Evolutionary conservation across 805 yeast genomes (phyloP), one percentile per base, ranked within the genome.

Genomic region (Kazachstania martiniae): DNA sequence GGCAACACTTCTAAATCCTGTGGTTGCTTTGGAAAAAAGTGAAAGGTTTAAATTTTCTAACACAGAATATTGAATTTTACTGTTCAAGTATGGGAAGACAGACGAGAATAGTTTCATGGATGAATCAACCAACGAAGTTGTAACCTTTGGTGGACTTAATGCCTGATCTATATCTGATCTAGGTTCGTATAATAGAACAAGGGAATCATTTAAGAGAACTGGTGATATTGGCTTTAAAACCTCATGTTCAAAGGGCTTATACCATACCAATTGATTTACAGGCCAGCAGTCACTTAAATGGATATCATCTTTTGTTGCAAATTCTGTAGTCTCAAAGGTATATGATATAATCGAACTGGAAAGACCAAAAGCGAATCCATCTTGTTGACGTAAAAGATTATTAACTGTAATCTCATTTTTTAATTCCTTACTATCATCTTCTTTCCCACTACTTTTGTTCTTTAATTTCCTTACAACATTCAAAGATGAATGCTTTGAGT

Each of bases 41-140:
- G 68, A 63, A 3, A 77, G 62, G 41, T 86, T 68, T 39, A 91
- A 56, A 33, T 77, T 82, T 46, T 89, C 96, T 14, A 91, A 56
- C n/a, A 91, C 65, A 1, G 96, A 85, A 36, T 79, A 77, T 47
- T 89, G 96, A 33, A 91, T 80, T 39, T 84, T 82, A 4, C 72
- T 58, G 6, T 87, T 73, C 42, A 89, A 68, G 36, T 66, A 62
- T 0, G 93, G 83, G 41, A 89, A 79, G 1, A 80, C 65, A 7
- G 68, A 49, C 4, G 82, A 73, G 49, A 86, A 83, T 2, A 87
- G 63, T 38, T 79, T 85, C 47, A 89, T 74, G 0, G 95, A 77
- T 2, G 70, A 51, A 56, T 89, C 95, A n/a, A 85, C 68, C 3
- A 82, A 57, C 31, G 73, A 61, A 0, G 74, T 70, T 2, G 65